phyloP scores from a whole-genome alignment of 23 red algal genomes.

The Gracilaria gracilis region DNA sequence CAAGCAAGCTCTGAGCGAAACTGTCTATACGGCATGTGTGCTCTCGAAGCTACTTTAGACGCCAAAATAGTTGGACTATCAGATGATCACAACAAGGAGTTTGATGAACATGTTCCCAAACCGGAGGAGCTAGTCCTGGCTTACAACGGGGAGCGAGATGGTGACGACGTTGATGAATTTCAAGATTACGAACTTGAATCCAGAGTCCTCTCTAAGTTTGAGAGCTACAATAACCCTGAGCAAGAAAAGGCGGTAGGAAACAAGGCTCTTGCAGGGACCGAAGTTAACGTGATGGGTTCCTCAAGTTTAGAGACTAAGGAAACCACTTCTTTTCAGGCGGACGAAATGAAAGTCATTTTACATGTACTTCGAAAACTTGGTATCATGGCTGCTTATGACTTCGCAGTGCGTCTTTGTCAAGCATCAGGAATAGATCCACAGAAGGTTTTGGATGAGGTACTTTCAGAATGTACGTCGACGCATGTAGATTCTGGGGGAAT shows the following conservation, averaged over 20 bases:
- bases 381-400: slow-evolving; percentile 34
- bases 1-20: not conserved
- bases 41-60: slow-evolving; percentile 63
- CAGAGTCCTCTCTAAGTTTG: slow-evolving; percentile 17
- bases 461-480: not conserved
- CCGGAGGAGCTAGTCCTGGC: slow-evolving; percentile 62
- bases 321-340: not conserved
- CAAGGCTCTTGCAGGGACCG: not conserved
- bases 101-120: slow-evolving; percentile 62
- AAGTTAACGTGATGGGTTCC: not conserved
- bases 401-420: slow-evolving; percentile 34
- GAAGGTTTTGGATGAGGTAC: slow-evolving; percentile 32
- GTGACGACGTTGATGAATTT: not conserved
- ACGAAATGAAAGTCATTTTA: slow-evolving; percentile 33
- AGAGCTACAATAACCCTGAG: not conserved
- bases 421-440: not conserved
- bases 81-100: slow-evolving; percentile 24
- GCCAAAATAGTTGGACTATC: slow-evolving; percentile 61
- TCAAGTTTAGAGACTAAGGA: not conserved
- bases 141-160: slow-evolving; percentile 7
- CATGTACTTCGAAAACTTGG: slow-evolving; percentile 29
- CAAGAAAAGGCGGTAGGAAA: no score
- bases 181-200: slow-evolving; percentile 23
- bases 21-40: slow-evolving; percentile 33
- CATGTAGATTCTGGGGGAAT: slow-evolving; percentile 37